These are phyloP conservation scores for Pythium sp. DNA, from an alignment of 352 stramenopile genomes.

Conservation along the genomic window DNA sequence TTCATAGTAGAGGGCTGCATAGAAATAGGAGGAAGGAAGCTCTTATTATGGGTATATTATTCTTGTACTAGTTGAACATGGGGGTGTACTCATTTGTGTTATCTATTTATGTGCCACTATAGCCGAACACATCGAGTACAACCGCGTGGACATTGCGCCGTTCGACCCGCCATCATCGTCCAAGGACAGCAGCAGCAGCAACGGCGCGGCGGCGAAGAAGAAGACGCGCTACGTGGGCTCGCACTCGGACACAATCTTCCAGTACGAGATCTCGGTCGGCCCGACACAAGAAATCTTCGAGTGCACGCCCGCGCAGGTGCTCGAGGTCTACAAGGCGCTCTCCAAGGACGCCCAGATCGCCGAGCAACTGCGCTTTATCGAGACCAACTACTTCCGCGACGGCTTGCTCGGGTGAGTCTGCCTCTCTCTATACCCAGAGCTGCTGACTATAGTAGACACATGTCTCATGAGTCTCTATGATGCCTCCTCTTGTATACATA, in stretches of 20 bases:
- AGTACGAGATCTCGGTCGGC: slow-evolving; percentile 69
- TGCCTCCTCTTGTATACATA: not conserved
- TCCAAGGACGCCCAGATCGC: slow-evolving; percentile 42
- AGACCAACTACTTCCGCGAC: slow-evolving; percentile 66
- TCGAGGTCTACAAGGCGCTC: slow-evolving; percentile 60
- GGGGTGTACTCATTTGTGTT: slow-evolving; percentile 13
- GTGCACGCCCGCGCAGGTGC: slow-evolving; percentile 54
- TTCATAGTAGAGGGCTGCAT: not conserved
- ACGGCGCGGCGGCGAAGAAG: slow-evolving; percentile 12
- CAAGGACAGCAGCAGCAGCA: slow-evolving; percentile 17
- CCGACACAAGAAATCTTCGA: slow-evolving; percentile 52
- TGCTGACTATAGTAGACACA: not conserved
- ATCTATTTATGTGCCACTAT: not conserved
- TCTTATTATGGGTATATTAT: not conserved
- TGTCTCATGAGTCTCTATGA: not conserved
- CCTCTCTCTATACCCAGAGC: not conserved
- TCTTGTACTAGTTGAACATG: slow-evolving; percentile 2
- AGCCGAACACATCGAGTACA: slow-evolving; percentile 66
- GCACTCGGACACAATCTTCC: slow-evolving; percentile 42
- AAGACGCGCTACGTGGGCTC: slow-evolving; percentile 18
- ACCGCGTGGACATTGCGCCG: slow-evolving; percentile 51
- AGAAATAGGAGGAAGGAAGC: not conserved
- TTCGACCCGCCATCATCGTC: slow-evolving; percentile 30
- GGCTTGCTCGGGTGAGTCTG: slow-evolving; percentile 43
- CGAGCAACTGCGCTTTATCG: slow-evolving; percentile 59